Conservation (phyloP, 495 filamentous ascomycete genomes). For the Lophiostoma macrostomum region DNA sequence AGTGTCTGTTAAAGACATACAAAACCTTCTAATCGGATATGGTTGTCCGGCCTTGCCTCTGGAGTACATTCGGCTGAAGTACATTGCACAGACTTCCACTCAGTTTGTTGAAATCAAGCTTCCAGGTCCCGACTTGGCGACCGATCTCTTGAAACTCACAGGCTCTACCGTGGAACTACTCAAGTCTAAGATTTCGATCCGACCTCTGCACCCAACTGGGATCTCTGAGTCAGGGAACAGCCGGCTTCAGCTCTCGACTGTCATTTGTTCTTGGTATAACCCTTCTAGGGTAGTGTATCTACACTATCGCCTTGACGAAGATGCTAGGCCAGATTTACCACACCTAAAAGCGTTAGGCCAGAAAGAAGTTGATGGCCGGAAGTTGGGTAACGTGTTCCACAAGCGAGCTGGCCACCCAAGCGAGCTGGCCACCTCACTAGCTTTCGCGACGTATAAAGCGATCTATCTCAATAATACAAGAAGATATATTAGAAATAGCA, state of each 20-base stretch:
- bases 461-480: no score
- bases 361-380: slow-evolving; percentile 4
- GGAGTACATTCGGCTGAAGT: slow-evolving; percentile 3
- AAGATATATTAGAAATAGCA: no score
- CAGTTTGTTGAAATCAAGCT: slow-evolving; percentile 13
- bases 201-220: slow-evolving; percentile 1
- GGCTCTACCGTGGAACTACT: not conserved
- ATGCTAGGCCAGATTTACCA: not conserved
- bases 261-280: slow-evolving; percentile 19
- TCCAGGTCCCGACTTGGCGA: slow-evolving; percentile 16
- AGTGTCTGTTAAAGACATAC: slow-evolving; percentile 2
- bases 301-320: slow-evolving; percentile 1
- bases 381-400: no score
- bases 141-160: slow-evolving; percentile 4
- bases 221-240: slow-evolving; percentile 12
- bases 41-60: slow-evolving; percentile 5
- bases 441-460: no score
- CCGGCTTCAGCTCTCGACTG: slow-evolving; percentile 21
- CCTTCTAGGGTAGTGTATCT: slow-evolving; percentile 21
- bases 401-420: no score
- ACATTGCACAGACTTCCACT: slow-evolving; percentile 5
- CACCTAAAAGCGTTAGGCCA: not conserved
- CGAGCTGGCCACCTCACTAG: no score
- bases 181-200: not conserved
- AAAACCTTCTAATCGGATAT: not conserved